Evolutionary conservation across 768 basidiomycete genomes (phyloP).

Genomic region (Suillus cothurnatus): DNA sequence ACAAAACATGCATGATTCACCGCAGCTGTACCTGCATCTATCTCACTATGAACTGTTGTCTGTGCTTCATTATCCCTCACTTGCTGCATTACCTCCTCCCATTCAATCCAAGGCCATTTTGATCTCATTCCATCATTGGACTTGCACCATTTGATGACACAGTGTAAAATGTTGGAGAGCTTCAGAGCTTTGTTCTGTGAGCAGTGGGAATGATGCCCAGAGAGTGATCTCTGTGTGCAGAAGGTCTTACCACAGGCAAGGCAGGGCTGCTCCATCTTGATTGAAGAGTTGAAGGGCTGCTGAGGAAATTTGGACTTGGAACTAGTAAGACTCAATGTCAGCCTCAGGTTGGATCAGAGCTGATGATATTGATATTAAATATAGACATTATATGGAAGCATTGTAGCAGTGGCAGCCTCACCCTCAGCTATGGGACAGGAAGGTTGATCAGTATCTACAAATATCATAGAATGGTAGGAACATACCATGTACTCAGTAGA

Average conservation of each 20-base stretch:
- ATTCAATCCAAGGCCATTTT: not conserved
- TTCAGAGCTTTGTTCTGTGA: not conserved
- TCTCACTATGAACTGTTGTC: not conserved
- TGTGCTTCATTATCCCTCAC: not conserved
- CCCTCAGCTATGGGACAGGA: too few relatives aligned
- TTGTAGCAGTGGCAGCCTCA: too few relatives aligned
- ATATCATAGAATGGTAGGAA: too few relatives aligned
- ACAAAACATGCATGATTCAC: not conserved
- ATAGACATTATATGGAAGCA: too few relatives aligned
- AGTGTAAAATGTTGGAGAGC: not conserved
- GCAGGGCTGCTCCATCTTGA: not conserved
- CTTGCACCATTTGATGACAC: not conserved
- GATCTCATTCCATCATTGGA: not conserved
- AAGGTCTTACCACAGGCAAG: not conserved
- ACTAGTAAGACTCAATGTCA: too few relatives aligned
- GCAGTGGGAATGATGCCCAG: not conserved
- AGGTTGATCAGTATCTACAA: too few relatives aligned
- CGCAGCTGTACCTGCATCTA: not conserved
- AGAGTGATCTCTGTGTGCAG: not conserved
- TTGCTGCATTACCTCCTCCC: not conserved
- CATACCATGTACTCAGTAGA: too few relatives aligned
- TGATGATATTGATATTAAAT: too few relatives aligned
- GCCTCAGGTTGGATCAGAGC: too few relatives aligned
- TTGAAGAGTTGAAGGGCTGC: not conserved
- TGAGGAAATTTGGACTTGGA: too few relatives aligned